These are phyloP conservation scores for Aspergillus thermomutatus DNA, from an alignment of 2,329 filamentous ascomycete species.

Conservation along the genomic window DNA sequence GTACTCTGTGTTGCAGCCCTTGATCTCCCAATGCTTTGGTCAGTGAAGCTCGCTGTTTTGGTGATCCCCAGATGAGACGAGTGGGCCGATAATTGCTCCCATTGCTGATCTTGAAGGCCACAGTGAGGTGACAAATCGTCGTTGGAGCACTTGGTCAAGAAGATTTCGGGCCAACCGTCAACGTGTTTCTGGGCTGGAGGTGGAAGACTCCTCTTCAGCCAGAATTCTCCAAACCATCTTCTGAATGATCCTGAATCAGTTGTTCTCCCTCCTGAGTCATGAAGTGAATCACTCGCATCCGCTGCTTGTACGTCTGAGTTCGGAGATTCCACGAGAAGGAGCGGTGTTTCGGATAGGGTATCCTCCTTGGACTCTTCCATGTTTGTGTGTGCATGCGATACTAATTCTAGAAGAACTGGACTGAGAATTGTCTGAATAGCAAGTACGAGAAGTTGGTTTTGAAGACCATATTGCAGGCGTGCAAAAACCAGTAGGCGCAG, in stretches of 20 bases:
- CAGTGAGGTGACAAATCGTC: conserved; percentile 16
- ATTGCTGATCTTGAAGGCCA: conserved; percentile 36
- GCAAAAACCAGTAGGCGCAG: not conserved
- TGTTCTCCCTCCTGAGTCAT: not conserved
- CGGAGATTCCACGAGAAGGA: not conserved
- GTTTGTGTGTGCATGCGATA: not conserved
- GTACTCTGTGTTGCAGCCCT: conserved; percentile 59
- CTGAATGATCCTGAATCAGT: conserved; percentile 27
- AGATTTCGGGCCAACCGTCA: conserved; percentile 35
- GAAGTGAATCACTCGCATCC: not conserved
- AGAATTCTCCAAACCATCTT: conserved; percentile 39
- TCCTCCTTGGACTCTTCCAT: conserved; percentile 14
- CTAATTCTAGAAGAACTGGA: not conserved
- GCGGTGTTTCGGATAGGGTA: not conserved
- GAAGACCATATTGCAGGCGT: not conserved
- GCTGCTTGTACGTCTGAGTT: conserved; percentile 5
- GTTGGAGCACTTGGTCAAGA: conserved; percentile 13
- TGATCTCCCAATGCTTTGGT: conserved; percentile 65
- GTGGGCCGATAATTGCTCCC: conserved; percentile 70
- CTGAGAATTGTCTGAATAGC: not conserved
- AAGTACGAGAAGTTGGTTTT: not conserved
- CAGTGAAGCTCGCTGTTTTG: conserved; percentile 75
- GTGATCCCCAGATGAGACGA: conserved; percentile 76
- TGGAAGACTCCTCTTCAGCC: conserved; percentile 21
- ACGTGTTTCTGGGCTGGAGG: conserved; percentile 27